A percentile compares a stretch with the other conserved stretches of the same genome.
Conservation (phyloP, 163 green algal genomes). For the Chlorella variabilis region DNA sequence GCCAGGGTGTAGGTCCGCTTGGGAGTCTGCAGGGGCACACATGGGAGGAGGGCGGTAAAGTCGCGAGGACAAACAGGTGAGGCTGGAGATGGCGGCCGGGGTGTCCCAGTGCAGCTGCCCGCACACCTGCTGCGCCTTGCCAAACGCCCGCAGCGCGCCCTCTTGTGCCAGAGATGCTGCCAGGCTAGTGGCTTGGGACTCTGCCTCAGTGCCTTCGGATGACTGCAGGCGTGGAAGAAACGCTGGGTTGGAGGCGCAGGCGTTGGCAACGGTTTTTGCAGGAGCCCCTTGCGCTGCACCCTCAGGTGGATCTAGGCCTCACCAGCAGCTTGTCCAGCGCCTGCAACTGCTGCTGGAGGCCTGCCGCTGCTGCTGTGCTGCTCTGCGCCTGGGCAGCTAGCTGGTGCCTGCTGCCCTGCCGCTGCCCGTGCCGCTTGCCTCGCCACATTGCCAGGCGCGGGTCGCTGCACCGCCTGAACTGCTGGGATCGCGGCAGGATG, state of each 20-base stretch:
- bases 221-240: constrained; percentile 18
- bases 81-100: no score
- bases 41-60: no score
- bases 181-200: constrained; percentile 9
- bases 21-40: constrained; percentile 62
- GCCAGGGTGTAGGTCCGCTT: constrained; percentile 86
- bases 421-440: neutral
- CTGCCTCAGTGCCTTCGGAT: neutral
- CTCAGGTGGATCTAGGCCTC: no score
- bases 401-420: neutral
- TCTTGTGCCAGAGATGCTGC: constrained; percentile 9
- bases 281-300: no score
- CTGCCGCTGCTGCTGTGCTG: neutral
- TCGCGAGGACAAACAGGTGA: no score
- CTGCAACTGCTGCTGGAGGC: neutral
- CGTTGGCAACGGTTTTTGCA: no score
- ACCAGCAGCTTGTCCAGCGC: constrained; percentile 28
- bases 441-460: neutral
- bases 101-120: neutral
- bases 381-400: neutral
- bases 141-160: constrained; percentile 33
- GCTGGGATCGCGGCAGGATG: neutral
- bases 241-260: no score
- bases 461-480: neutral
- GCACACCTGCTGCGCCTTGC: neutral